Evolutionary conservation across 192 early-diverging fungal species (phyloP), one percentile per base, ranked within the genome.

Genomic region (Coemansia brasiliensis): DNA sequence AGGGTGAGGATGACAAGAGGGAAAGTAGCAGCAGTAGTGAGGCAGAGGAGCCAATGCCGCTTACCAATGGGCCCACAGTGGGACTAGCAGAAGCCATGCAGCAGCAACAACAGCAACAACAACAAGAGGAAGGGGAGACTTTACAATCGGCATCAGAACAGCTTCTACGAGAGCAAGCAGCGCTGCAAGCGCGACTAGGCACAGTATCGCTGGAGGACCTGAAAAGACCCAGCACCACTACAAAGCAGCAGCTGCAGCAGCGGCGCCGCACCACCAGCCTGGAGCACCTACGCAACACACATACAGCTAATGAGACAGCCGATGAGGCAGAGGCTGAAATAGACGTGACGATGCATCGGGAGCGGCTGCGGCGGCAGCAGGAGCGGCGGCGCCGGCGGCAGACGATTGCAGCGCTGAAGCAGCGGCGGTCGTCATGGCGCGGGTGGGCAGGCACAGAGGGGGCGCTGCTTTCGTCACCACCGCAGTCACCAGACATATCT

Each of bases 381-480:
- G 74, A 78, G 64, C 74, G 74, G n/a, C 55, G 52, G 53, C 64
- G 69, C 12, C 68, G 74, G 3, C 38, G 74, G 6, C 68, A 78
- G 58, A 78, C 74, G 5, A 40, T 72, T 0, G 69, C 68, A 2
- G 68, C 63, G 37, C 57, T 78, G 17, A 71, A 68, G 45, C 61
- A 58, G 18, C 68, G 74, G 12, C 68, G 74, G 53, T 78, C 74
- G 41, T 78, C 74, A 39, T 78, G 74, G 74, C 74, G 60, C 16
- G 74, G 74, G 17, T 77, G 74, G 74, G 39, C 46, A 20, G 27
- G 53, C 4, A 41, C 45, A 42, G 42, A 21, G 22, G 35, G 24
- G 22, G 29, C 20, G 37, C 46, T 38, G 38, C 58, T 44, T 48
- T 52, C 65, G 38, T 68, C 71, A 13, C 71, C 71, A 18, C 64